Percentiles rank a stretch among this genome's conserved stretches.
These are phyloP conservation scores for Imleria badia DNA, from an alignment of 768 basidiomycete species.

Conservation along the genomic window DNA sequence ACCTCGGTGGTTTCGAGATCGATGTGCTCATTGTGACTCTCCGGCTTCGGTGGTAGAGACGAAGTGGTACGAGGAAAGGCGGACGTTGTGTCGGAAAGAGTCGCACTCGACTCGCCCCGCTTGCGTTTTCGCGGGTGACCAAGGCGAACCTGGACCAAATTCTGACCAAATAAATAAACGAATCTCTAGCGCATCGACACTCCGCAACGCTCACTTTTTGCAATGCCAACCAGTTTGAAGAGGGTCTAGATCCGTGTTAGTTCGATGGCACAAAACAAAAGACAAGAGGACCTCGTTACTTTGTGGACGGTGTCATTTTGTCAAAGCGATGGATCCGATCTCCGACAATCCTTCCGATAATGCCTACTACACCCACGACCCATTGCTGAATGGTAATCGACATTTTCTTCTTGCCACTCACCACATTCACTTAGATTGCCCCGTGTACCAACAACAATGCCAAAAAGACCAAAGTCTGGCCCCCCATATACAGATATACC, in stretches of 20 bases:
- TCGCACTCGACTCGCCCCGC: too few species aligned
- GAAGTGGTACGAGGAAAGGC: neutral
- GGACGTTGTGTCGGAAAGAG: neutral
- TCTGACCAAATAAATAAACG: neutral
- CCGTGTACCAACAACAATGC: slow-evolving; percentile 13
- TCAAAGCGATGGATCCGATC: neutral
- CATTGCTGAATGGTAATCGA: neutral
- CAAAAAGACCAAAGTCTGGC: slow-evolving; percentile 22
- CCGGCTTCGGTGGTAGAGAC: neutral
- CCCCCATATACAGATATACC: slow-evolving; percentile 28
- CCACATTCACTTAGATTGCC: neutral
- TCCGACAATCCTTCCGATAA: neutral
- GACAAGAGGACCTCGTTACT: neutral
- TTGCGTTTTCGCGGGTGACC: too few species aligned
- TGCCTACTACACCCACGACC: neutral
- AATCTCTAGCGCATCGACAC: neutral
- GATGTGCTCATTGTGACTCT: neutral
- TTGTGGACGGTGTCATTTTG: slow-evolving; percentile 5
- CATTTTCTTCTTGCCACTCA: slow-evolving; percentile 1
- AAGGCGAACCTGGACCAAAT: too few species aligned
- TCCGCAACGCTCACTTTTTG: slow-evolving; percentile 45
- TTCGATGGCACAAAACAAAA: slow-evolving; percentile 2
- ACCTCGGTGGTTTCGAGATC: slow-evolving; percentile 25
- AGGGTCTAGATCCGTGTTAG: slow-evolving; percentile 30
- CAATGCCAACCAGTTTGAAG: slow-evolving; percentile 57